phyloP scores from a whole-genome alignment of 148 eudicot genomes.

The Spergularia marina region DNA sequence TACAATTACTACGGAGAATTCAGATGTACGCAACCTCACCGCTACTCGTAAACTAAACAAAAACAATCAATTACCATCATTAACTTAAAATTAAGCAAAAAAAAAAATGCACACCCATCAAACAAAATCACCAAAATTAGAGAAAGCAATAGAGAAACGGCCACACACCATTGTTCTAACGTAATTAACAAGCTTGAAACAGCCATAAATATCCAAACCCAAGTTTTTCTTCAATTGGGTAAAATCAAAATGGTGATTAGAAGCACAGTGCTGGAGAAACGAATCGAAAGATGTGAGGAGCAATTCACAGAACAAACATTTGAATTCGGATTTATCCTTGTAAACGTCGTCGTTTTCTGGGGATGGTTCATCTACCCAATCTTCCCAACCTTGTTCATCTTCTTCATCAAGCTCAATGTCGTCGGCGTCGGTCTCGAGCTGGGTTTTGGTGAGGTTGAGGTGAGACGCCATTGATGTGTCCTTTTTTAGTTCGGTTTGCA shows the following conservation, averaged over 20 bases:
- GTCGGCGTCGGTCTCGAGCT: constrained; percentile 20
- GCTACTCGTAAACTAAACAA: neutral
- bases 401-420: constrained; percentile 42
- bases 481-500: too few relatives aligned
- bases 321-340: constrained; percentile 30
- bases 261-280: constrained; percentile 58
- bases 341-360: constrained; percentile 33
- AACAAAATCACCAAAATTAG: neutral
- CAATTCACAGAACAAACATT: constrained; percentile 78
- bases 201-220: constrained; percentile 66
- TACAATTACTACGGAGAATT: neutral
- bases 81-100: neutral
- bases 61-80: neutral
- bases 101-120: neutral
- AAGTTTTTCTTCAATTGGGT: constrained; percentile 35
- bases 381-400: constrained; percentile 57
- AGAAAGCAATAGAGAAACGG: neutral
- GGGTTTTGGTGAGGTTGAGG: constrained; percentile 17
- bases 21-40: neutral
- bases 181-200: constrained; percentile 84
- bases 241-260: constrained; percentile 59
- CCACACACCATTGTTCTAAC: constrained; percentile 42
- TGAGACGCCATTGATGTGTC: constrained; percentile 24
- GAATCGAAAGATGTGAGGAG: constrained; percentile 28
- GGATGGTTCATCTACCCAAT: constrained; percentile 62